Evolutionary conservation across 1,284 basidiomycete species (phyloP).

Genomic region (Ustilago xerochloae): DNA sequence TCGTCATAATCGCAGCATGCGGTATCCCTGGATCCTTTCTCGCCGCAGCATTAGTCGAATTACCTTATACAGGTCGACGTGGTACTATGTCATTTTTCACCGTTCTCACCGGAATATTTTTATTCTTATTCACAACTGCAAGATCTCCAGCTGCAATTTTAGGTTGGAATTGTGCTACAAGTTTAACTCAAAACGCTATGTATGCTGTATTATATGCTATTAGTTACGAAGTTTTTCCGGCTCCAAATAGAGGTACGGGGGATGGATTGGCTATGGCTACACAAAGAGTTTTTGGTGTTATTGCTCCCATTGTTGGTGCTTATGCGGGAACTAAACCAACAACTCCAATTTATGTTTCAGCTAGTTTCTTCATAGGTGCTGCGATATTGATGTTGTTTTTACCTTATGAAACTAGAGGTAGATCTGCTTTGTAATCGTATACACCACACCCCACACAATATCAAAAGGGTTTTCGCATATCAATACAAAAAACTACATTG

Average conservation of each 20-base stretch:
- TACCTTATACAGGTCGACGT: slow-evolving; percentile 75
- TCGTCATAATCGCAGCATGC: slow-evolving; percentile 75
- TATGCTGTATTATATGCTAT: slow-evolving; percentile 78
- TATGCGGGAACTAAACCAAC: slow-evolving; percentile 70
- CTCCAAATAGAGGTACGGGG: slow-evolving; percentile 78
- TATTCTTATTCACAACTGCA: slow-evolving; percentile 77
- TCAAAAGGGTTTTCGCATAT: too few species aligned
- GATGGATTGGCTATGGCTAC: slow-evolving; percentile 76
- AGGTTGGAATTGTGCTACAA: slow-evolving; percentile 77
- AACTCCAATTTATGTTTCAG: slow-evolving; percentile 79
- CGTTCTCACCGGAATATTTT: slow-evolving; percentile 76
- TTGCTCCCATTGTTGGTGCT: slow-evolving; percentile 77
- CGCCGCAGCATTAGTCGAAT: slow-evolving; percentile 74
- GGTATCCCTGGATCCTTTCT: slow-evolving; percentile 75
- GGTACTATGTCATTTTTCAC: slow-evolving; percentile 76
- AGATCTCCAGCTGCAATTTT: slow-evolving; percentile 75
- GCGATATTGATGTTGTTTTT: slow-evolving; percentile 76
- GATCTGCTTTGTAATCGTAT: slow-evolving; percentile 17
- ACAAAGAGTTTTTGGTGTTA: slow-evolving; percentile 76
- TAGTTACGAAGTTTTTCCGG: slow-evolving; percentile 77
- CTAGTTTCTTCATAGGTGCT: slow-evolving; percentile 75
- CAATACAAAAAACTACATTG: too few species aligned
- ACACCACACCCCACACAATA: not conserved
- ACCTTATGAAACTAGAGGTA: slow-evolving; percentile 75
- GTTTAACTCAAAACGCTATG: slow-evolving; percentile 75